Base-by-base conservation (phyloP, 2,329 filamentous ascomycete species). In the Colletotrichum trifolii region DNA sequence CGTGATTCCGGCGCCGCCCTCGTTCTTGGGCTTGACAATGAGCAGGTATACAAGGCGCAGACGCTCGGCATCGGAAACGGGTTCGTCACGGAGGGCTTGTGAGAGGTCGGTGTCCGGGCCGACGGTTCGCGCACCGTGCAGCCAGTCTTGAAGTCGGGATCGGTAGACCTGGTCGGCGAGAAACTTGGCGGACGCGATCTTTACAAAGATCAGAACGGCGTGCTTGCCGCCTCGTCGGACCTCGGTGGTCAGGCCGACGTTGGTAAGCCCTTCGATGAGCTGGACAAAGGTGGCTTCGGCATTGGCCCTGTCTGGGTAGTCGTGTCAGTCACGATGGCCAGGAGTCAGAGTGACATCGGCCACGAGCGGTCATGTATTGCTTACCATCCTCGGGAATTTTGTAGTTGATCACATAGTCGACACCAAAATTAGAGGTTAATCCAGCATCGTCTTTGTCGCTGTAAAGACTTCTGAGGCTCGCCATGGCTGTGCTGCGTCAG, bases 401-500 rank as follows among this genome's bases (percentile, higher is more conserved):
- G 79, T 92, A 97, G 73, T 89, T 87, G 68, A 97, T 86, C 62
- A 97, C 93, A 83, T 93, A 97, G 82, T 97, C 94, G 66, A 97
- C 92, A 58, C 92, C 61, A 61, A 65, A 67, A 49, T 68, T 68
- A 15, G 55, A 58, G 36, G 65, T 60, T 36, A 67, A 56, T 38
- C 67, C 67, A n/a, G 66, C 54, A 40, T 60, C 52, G 54, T 67
- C 52, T 48, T 65, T 55, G 12, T 57, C 56, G 49, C 67, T 65
- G 47, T 67, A 67, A 10, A 68, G 60, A 49, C 59, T 55, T 17
- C 54, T 58, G 43, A 68, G 48, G 49, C 60, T 67, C 42, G 67
- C 67, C 67, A 68, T 68, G 11, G 45, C 48, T 25, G 25, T 25
- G 25, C 25, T 54, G 47, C 36, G 46, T 46, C 40, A 45, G 52